Percentiles rank a stretch among this genome's conserved stretches.
Evolutionary conservation across 2,329 filamentous ascomycete species (phyloP).

Genomic region (Penicillium sp.): DNA sequence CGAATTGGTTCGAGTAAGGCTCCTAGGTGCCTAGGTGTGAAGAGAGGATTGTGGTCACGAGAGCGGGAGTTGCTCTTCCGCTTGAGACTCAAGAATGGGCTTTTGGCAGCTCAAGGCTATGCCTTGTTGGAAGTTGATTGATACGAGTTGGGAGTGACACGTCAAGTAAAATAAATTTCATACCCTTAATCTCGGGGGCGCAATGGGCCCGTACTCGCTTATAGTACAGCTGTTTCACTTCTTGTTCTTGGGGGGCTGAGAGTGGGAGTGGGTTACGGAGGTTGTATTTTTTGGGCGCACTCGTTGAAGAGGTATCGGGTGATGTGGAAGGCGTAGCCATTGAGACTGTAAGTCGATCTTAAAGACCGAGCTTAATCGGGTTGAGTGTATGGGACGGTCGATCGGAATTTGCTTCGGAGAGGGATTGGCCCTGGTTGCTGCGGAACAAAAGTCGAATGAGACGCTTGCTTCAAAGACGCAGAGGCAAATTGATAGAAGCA

Average conservation of each 20-base stretch:
- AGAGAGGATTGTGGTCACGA: not conserved
- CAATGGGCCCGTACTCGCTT: conserved; percentile 75
- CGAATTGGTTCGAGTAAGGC: not conserved
- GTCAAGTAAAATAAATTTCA: conserved; percentile 9
- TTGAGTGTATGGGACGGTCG: conserved; percentile 14
- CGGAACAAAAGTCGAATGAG: not conserved
- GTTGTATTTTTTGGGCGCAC: conserved; percentile 34
- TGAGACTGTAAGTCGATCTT: conserved; percentile 19
- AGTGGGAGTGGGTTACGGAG: conserved; percentile 76
- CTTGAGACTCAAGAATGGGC: not conserved
- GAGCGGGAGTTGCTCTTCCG: not conserved
- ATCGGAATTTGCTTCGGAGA: not conserved
- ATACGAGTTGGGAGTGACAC: not conserved
- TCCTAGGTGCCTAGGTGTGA: not conserved
- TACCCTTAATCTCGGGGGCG: conserved; percentile 74
- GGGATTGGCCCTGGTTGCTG: not conserved
- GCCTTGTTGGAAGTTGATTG: not conserved
- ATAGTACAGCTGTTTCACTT: conserved; percentile 78
- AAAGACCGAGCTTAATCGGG: conserved; percentile 19
- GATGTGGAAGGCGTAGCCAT: conserved; percentile 27
- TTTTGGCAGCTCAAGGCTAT: not conserved
- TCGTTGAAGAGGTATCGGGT: conserved; percentile 23
- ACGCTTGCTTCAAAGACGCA: not conserved
- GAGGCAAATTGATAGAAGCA: not conserved
- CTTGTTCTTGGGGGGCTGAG: conserved; percentile 75